These are phyloP conservation scores for Pseudotulostoma volvatum DNA, from an alignment of 495 filamentous ascomycete genomes.

Conservation along the genomic window DNA sequence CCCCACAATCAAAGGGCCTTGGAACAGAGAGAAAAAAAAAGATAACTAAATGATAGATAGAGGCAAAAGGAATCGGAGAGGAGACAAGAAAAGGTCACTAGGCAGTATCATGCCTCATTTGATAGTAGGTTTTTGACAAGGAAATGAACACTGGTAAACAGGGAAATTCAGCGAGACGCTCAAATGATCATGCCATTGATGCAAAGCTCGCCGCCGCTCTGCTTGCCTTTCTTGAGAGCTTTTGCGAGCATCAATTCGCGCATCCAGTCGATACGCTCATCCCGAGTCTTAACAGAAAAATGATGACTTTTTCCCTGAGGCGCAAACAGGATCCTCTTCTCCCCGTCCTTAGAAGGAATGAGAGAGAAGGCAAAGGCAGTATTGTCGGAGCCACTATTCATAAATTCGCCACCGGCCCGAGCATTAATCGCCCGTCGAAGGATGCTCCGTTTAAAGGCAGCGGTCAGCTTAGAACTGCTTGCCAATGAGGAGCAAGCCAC, in stretches of 20 bases:
- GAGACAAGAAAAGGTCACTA: conserved; percentile 1
- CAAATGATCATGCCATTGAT: conserved; percentile 70
- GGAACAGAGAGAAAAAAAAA: conserved; percentile 8
- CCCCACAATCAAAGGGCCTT: not conserved
- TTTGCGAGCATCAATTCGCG: conserved; percentile 93
- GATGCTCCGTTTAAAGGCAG: conserved; percentile 74
- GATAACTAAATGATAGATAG: conserved; percentile 2
- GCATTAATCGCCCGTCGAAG: conserved; percentile 40
- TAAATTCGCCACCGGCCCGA: conserved; percentile 10
- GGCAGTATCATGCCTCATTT: conserved; percentile 7
- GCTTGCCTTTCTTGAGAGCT: conserved; percentile 57
- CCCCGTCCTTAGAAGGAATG: conserved; percentile 46
- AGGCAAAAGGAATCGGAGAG: conserved; percentile 2
- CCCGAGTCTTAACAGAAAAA: conserved; percentile 72
- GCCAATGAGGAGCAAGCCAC: conserved; percentile 72
- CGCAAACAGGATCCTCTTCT: conserved; percentile 30
- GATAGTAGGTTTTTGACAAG: not conserved
- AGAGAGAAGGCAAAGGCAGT: conserved; percentile 82
- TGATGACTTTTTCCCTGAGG: conserved; percentile 65
- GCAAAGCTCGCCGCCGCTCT: conserved; percentile 61
- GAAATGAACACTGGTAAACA: conserved; percentile 4
- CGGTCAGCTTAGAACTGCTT: conserved; percentile 59
- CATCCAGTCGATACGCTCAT: conserved; percentile 97
- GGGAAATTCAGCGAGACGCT: conserved; percentile 1
- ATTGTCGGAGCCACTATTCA: conserved; percentile 19